Evolutionary conservation across 345 rosid species (phyloP), one percentile per base, ranked within the genome.

Genomic region (Sonneratia alba): DNA sequence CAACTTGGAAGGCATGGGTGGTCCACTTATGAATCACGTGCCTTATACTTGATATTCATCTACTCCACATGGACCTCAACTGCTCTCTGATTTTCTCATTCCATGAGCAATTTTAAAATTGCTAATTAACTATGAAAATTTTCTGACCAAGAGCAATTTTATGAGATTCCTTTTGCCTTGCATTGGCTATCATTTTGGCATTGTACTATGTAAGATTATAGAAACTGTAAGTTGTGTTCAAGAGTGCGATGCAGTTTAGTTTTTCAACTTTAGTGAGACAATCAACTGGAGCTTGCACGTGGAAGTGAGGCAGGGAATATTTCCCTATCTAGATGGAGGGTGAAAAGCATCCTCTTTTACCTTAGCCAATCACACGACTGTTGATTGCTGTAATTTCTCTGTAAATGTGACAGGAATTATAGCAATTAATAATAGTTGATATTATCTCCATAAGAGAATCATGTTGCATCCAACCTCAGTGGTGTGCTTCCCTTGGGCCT

Each of bases 61-160:
- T 62, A 62, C 66, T 62, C 66, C 37, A 62, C 66, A 27, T 62
- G 66, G 66, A 11, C 37, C 38, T 62, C 66, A 62, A 62, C 66
- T 62, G 66, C 66, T 32, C 66, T n/a, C 3, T 32, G 9, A 47
- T 8, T 47, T 47, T 37, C 18, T 62, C 66, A 47, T 62, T 32
- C 66, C 66, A 27, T 12, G 38, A 62, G 34, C 2, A 57, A 21
- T 21, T 11, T n/a, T 7, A 57, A 22, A 19, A n/a, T n/a, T 57
- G 34, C 12, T 57, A 57, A 57, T n/a, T 11, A 57, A 18, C 21
- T 3, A 57, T 21, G 32, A 13, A 47, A 47, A 47, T 9, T 47
- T 47, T 13, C 51, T 10, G 15, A 47, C 51, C 15, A 3, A 47
- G 14, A 13, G 51, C 6, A 47, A 47, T 2, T 13, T 9, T 47